Evolutionary conservation across 176 grass and related monocot species (phyloP).

Genomic region (Leersia perrieri): DNA sequence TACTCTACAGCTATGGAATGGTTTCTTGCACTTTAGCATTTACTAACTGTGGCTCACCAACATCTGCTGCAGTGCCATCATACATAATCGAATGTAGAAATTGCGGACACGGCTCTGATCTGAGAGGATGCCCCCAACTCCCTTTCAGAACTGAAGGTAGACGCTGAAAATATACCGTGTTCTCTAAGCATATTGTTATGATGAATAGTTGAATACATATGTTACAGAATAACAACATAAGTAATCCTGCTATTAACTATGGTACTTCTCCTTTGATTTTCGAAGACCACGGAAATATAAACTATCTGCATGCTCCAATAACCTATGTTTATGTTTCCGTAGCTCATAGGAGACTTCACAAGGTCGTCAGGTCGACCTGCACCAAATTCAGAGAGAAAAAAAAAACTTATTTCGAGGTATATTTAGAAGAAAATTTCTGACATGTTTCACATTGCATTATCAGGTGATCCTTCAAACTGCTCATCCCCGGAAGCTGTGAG

Average conservation of each 20-base stretch:
- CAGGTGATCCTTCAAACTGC: slow-evolving; percentile 82
- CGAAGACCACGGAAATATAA: background rate
- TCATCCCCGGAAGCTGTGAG: slow-evolving; percentile 68
- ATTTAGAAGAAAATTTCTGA: slow-evolving; percentile 4
- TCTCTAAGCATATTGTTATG: background rate
- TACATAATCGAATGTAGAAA: slow-evolving; percentile 87
- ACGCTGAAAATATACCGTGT: background rate
- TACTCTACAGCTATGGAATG: background rate
- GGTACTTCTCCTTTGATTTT: background rate
- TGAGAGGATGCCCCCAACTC: slow-evolving; percentile 85
- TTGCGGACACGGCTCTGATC: slow-evolving; percentile 89
- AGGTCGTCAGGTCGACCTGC: background rate
- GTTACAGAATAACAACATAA: background rate
- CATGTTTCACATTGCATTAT: slow-evolving; percentile 11
- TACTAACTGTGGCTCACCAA: background rate
- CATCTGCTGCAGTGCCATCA: slow-evolving; percentile 74
- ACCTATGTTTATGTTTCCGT: background rate
- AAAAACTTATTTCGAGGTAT: no score
- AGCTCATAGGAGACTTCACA: background rate
- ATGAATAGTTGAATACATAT: background rate
- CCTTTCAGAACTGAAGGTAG: slow-evolving; percentile 85
- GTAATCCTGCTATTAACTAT: background rate
- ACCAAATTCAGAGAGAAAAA: background rate
- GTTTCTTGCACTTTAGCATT: background rate
- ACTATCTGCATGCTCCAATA: background rate